Evolutionary conservation across 139 green algal species (phyloP).

Genomic region (Limnomonas spitsbergensis): DNA sequence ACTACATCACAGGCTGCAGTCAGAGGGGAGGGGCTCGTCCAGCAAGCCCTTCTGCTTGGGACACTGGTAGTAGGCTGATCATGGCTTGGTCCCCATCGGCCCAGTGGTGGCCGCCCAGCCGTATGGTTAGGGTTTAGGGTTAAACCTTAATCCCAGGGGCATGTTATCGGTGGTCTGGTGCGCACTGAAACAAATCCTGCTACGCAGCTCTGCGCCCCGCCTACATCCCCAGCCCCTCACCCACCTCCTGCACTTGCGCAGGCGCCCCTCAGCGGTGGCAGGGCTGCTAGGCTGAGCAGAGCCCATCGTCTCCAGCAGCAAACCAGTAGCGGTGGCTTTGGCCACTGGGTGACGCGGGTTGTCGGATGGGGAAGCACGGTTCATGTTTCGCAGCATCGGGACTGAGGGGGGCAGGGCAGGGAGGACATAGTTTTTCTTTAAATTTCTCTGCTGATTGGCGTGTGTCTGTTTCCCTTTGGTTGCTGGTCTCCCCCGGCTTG

Average conservation of each 20-base stretch:
- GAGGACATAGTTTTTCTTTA: background rate
- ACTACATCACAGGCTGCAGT: no score
- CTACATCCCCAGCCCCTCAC: background rate
- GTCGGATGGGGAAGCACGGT: background rate
- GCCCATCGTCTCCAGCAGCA: background rate
- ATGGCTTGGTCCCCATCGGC: no score
- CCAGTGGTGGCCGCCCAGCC: no score
- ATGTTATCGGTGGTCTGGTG: background rate
- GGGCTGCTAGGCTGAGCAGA: background rate
- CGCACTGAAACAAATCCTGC: background rate
- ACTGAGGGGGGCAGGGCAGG: background rate
- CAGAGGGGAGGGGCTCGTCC: no score
- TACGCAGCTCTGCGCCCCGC: background rate
- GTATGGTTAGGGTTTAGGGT: no score
- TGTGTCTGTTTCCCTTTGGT: background rate
- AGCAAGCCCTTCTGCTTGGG: no score
- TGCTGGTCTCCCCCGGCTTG: background rate
- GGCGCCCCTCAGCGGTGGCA: background rate
- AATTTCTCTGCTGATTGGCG: background rate
- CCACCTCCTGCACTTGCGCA: background rate
- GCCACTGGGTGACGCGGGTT: background rate
- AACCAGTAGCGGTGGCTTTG: background rate
- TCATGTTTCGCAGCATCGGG: background rate
- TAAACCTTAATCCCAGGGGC: background rate
- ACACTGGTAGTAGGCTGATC: no score